phyloP scores from a whole-genome alignment of 2,329 filamentous ascomycete genomes.

The Aspergillus melleus region DNA sequence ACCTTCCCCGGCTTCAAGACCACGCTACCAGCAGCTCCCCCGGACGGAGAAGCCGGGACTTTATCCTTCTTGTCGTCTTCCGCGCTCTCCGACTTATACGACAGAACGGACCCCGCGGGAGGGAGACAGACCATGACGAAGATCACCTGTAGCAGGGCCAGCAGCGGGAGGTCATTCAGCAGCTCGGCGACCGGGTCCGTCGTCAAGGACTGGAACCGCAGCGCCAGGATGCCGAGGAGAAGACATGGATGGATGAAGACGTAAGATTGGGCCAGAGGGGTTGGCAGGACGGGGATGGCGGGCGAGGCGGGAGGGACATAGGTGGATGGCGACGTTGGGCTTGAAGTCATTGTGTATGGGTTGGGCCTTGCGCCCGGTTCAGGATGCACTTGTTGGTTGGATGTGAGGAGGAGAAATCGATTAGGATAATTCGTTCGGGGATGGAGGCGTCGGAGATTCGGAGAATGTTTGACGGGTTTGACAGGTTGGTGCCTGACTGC shows the following conservation, averaged over 20 bases:
- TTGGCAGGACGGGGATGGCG: constrained; percentile 51
- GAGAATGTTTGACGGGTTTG: not conserved
- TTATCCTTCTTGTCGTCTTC: constrained; percentile 11
- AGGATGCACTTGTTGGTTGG: not conserved
- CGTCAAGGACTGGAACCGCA: constrained; percentile 67
- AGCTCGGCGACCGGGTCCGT: constrained; percentile 68
- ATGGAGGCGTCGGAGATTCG: not conserved
- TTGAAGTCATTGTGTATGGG: constrained; percentile 6
- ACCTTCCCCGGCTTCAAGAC: constrained; percentile 16
- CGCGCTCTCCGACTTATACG: not conserved
- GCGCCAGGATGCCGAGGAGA: constrained; percentile 63
- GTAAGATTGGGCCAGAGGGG: constrained; percentile 53
- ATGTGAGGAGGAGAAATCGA: not conserved
- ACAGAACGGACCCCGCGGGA: constrained; percentile 44
- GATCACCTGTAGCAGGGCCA: constrained; percentile 63
- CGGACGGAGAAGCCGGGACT: not conserved
- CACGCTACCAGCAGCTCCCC: not conserved
- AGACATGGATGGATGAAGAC: constrained; percentile 68
- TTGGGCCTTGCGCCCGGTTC: constrained; percentile 1
- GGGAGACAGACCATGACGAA: constrained; percentile 63
- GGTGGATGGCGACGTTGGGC: constrained; percentile 12
- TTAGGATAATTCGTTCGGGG: not conserved
- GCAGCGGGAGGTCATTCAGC: constrained; percentile 58
- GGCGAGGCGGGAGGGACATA: constrained; percentile 29
- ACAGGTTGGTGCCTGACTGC: not conserved